Conservation (phyloP, 768 basidiomycete genomes). For the Neoboletus magnificus region DNA sequence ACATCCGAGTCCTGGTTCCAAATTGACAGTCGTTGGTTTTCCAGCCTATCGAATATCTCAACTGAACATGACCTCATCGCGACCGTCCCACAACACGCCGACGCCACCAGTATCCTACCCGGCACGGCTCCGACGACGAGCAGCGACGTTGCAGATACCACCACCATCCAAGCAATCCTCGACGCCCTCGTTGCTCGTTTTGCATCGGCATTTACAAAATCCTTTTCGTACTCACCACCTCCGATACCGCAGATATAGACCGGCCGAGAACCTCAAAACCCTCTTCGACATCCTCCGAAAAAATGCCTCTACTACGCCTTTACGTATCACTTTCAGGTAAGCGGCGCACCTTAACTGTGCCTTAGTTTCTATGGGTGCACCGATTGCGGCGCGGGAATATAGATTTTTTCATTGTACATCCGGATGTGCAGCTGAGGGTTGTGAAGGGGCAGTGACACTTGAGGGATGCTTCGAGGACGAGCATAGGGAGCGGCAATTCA, state of each 20-base stretch:
- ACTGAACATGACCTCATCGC: background rate
- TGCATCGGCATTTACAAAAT: background rate
- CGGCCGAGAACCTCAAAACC: too few relatives aligned
- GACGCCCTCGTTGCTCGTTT: conserved; percentile 3
- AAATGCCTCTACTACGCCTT: background rate
- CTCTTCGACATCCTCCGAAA: conserved; percentile 3
- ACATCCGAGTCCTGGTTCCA: background rate
- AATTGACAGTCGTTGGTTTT: background rate
- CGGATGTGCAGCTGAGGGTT: background rate
- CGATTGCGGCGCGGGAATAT: too few relatives aligned
- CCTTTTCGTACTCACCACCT: background rate
- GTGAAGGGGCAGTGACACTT: background rate
- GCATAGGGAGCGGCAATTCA: background rate
- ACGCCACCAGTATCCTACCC: background rate
- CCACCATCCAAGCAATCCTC: background rate
- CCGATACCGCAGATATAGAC: background rate
- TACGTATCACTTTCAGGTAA: background rate
- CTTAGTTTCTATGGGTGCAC: background rate
- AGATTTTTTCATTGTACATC: background rate
- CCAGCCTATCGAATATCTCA: background rate
- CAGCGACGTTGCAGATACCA: background rate
- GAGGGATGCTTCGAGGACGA: background rate
- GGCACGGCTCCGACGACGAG: background rate
- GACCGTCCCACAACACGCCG: background rate
- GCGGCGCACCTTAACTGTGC: background rate